Percentiles rank a stretch among this genome's conserved stretches.
Conservation (phyloP, 805 yeast genomes). For the Metschnikowia peoriensis region DNA sequence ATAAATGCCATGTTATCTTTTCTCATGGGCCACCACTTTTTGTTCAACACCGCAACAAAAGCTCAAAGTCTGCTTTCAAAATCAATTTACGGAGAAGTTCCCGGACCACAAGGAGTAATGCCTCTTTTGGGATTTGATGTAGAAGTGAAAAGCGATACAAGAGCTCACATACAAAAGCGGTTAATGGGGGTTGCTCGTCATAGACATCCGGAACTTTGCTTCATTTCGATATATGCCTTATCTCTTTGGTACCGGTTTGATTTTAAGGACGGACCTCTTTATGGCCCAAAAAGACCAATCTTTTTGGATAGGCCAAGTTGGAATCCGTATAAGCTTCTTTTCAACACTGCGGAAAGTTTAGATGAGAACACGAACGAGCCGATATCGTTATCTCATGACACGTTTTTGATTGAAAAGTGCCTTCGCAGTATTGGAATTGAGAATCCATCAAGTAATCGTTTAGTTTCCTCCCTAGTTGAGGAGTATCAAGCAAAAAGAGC, state of each 20-base stretch:
- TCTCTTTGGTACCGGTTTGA: not conserved
- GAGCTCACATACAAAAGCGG: not conserved
- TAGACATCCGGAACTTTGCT: not conserved
- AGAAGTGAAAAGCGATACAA: not conserved
- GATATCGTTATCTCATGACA: too few species aligned
- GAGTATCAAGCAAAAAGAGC: not conserved
- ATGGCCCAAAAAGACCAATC: not conserved
- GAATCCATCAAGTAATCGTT: too few species aligned
- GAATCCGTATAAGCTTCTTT: not conserved
- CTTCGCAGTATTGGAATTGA: not conserved
- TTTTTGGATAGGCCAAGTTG: not conserved
- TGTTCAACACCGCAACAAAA: not conserved
- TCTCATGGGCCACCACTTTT: constrained; percentile 4
- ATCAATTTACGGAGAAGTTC: not conserved
- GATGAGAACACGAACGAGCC: too few species aligned
- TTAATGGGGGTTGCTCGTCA: not conserved
- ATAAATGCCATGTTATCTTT: constrained; percentile 2
- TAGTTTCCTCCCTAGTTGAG: too few species aligned
- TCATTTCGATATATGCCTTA: not conserved
- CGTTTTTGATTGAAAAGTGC: not conserved
- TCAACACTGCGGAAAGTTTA: too few species aligned
- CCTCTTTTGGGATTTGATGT: not conserved
- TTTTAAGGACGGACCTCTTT: not conserved
- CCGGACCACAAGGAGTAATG: not conserved
- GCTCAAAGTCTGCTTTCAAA: not conserved